Evolutionary conservation across 345 rosid species (phyloP).

Genomic region (Turnera subulata): DNA sequence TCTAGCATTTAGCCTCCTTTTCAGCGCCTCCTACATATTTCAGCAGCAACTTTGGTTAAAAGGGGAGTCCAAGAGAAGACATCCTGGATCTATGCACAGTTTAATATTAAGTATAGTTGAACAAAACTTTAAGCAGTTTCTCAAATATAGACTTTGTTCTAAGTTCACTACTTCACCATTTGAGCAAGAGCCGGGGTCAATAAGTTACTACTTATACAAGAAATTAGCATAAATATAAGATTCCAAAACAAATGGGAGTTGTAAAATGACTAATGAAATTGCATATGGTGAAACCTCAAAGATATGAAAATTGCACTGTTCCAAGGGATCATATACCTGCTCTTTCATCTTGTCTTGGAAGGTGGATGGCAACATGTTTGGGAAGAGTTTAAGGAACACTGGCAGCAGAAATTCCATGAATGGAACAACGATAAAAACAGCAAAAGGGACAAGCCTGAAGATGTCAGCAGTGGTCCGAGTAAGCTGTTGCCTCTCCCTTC

Average conservation of each 20-base stretch:
- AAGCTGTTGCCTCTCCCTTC: slow-evolving; percentile 90
- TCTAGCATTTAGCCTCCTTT: slow-evolving; percentile 84
- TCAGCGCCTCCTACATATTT: slow-evolving; percentile 82
- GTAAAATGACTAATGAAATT: neutral
- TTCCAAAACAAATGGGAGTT: too few relatives aligned
- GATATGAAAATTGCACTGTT: slow-evolving; percentile 6
- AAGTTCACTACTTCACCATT: too few relatives aligned
- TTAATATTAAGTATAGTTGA: too few relatives aligned
- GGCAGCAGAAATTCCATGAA: slow-evolving; percentile 98
- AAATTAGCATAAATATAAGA: too few relatives aligned
- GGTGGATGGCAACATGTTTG: slow-evolving; percentile 96
- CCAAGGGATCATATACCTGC: too few relatives aligned
- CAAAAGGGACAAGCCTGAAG: slow-evolving; percentile 86
- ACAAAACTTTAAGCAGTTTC: too few relatives aligned
- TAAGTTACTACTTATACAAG: too few relatives aligned
- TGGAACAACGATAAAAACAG: slow-evolving; percentile 88
- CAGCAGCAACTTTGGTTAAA: too few relatives aligned
- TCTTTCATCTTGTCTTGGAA: slow-evolving; percentile 99
- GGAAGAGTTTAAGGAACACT: slow-evolving; percentile 76
- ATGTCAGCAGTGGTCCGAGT: slow-evolving; percentile 90
- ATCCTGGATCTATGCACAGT: too few relatives aligned
- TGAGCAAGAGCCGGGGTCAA: too few relatives aligned
- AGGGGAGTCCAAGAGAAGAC: too few relatives aligned
- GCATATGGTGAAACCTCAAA: neutral
- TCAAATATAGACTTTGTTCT: too few relatives aligned